Evolutionary conservation across 176 grass and related monocot species (phyloP).

Genomic region (Triticum urartu): DNA sequence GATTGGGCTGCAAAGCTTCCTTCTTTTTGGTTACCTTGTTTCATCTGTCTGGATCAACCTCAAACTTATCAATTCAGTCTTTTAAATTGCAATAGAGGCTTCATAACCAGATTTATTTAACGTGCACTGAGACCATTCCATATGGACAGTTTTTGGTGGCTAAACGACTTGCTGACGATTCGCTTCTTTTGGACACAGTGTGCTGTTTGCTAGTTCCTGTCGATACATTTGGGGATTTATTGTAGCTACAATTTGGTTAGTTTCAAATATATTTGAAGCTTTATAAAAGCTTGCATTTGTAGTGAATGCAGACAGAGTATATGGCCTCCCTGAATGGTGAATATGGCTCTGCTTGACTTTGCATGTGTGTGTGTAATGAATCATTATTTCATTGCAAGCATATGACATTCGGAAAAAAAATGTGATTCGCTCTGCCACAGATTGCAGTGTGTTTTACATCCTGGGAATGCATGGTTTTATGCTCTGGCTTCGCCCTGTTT

Average conservation of each 20-base stretch:
- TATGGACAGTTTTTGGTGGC: not conserved
- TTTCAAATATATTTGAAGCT: slow-evolving; percentile 28
- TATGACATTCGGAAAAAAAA: too few species aligned
- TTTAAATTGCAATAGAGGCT: slow-evolving; percentile 9
- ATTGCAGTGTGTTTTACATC: not conserved
- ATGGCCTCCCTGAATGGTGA: not conserved
- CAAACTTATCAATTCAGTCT: not conserved
- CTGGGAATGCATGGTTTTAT: slow-evolving; percentile 15
- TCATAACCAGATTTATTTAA: not conserved
- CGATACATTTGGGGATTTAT: slow-evolving; percentile 18
- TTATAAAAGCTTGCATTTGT: not conserved
- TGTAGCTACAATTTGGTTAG: slow-evolving; percentile 2
- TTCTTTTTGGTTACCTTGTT: not conserved
- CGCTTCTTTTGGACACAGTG: not conserved
- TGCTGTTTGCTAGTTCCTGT: slow-evolving; percentile 12
- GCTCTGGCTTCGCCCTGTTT: not conserved
- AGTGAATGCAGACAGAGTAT: slow-evolving; percentile 23
- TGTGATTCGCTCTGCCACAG: not conserved
- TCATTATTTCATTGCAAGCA: too few species aligned
- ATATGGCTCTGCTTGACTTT: not conserved
- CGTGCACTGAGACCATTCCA: not conserved
- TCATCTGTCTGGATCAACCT: not conserved
- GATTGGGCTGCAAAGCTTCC: not conserved
- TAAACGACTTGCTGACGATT: not conserved
- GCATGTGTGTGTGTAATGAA: not conserved